Conservation (phyloP, 2,329 filamentous ascomycete genomes). For the Colletotrichum limetticola region DNA sequence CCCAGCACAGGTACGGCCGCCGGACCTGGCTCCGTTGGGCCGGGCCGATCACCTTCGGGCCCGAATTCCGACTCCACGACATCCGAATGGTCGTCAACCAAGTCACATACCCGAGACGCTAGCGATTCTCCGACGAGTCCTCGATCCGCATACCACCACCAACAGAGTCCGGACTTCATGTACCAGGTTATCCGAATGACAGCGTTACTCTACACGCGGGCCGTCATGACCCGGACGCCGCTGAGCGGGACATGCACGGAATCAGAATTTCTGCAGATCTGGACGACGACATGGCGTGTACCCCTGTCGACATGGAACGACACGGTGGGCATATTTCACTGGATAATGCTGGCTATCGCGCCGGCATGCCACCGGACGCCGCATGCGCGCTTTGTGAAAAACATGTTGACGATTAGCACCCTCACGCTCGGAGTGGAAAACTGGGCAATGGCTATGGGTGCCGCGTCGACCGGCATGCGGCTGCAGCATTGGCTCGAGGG, state of each 20-base stretch:
- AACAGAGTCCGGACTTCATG: slow-evolving; percentile 50
- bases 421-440: slow-evolving; percentile 60
- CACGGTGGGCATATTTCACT: slow-evolving; percentile 60
- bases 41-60: slow-evolving; percentile 12
- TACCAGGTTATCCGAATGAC: slow-evolving; percentile 59
- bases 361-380: slow-evolving; percentile 51
- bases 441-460: slow-evolving; percentile 56
- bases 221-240: slow-evolving; percentile 54
- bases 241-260: slow-evolving; percentile 52
- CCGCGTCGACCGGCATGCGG: slow-evolving; percentile 49
- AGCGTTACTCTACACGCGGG: slow-evolving; percentile 59
- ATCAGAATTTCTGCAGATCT: slow-evolving; percentile 54
- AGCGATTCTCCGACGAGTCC: slow-evolving; percentile 12
- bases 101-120: slow-evolving; percentile 6
- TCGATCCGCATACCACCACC: background rate
- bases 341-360: slow-evolving; percentile 56
- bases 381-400: slow-evolving; percentile 58
- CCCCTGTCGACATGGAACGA: slow-evolving; percentile 57
- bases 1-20: slow-evolving; percentile 10
- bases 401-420: slow-evolving; percentile 53
- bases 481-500: slow-evolving; percentile 56
- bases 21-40: slow-evolving; percentile 6
- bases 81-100: slow-evolving; percentile 12
- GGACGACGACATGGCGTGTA: slow-evolving; percentile 59
- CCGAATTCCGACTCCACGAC: slow-evolving; percentile 18